phyloP scores from a whole-genome alignment of 495 filamentous ascomycete genomes.

The Parathielavia hyrcaniae region DNA sequence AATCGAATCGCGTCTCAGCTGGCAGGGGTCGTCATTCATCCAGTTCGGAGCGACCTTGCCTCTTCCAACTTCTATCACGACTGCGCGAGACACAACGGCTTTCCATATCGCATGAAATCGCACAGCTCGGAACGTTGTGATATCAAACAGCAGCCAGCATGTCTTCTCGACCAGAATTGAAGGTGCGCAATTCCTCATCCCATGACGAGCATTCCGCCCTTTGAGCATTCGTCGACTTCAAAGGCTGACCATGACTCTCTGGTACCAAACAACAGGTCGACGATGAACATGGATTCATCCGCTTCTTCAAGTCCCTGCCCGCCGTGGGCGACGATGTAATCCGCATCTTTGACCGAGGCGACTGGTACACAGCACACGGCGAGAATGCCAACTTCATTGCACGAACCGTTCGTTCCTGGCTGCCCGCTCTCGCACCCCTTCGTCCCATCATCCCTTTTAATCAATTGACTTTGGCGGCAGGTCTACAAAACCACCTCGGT shows the following conservation, averaged over 20 bases:
- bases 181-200: constrained; percentile 44
- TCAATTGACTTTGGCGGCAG: constrained; percentile 31
- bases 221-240: neutral
- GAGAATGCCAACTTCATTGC: constrained; percentile 92
- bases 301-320: constrained; percentile 80
- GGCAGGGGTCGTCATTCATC: neutral
- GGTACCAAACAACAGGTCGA: constrained; percentile 57
- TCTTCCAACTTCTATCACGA: neutral
- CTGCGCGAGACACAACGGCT: no score
- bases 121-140: neutral
- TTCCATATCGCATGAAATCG: constrained; percentile 5
- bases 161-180: constrained; percentile 87
- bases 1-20: constrained; percentile 26
- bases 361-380: constrained; percentile 93
- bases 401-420: constrained; percentile 51
- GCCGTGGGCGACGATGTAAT: constrained; percentile 62
- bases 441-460: neutral
- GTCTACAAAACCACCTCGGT: constrained; percentile 98
- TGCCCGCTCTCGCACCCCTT: neutral
- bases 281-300: constrained; percentile 93
- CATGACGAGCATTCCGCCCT: neutral
- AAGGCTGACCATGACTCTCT: constrained; percentile 11
- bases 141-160: constrained; percentile 42
- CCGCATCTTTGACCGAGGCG: constrained; percentile 87
- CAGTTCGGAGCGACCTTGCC: no score